phyloP scores from a whole-genome alignment of 2,329 filamentous ascomycete species.

The Rhynchosporium agropyri region DNA sequence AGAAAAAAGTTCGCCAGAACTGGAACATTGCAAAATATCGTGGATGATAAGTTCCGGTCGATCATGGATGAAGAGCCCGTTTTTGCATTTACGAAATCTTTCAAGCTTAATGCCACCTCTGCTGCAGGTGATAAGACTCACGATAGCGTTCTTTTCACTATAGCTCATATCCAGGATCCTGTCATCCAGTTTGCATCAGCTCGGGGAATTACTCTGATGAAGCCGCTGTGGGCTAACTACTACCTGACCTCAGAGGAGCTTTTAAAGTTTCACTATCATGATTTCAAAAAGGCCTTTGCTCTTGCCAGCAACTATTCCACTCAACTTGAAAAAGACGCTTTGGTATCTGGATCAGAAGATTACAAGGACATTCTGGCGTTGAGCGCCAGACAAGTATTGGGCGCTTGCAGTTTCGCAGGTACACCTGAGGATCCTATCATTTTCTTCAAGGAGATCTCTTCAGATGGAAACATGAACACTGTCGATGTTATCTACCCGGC shows the following conservation, averaged over 20 bases:
- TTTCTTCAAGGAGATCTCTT: slow-evolving; percentile 85
- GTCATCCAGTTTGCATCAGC: slow-evolving; percentile 79
- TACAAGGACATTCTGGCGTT: slow-evolving; percentile 79
- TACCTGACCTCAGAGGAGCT: slow-evolving; percentile 66
- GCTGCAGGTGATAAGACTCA: slow-evolving; percentile 35
- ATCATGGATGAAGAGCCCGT: slow-evolving; percentile 81
- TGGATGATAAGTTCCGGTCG: slow-evolving; percentile 66
- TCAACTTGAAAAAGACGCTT: slow-evolving; percentile 71
- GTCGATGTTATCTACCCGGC: slow-evolving; percentile 87
- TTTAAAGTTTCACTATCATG: slow-evolving; percentile 74
- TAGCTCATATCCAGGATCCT: slow-evolving; percentile 76
- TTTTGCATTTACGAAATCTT: slow-evolving; percentile 75
- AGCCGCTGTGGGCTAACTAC: slow-evolving; percentile 78
- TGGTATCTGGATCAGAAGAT: slow-evolving; percentile 71
- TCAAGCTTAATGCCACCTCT: slow-evolving; percentile 51
- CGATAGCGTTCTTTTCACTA: slow-evolving; percentile 71
- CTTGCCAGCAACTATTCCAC: slow-evolving; percentile 75
- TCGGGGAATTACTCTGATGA: slow-evolving; percentile 76
- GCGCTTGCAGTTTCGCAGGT: slow-evolving; percentile 74
- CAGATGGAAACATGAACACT: slow-evolving; percentile 82
- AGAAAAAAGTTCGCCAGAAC: slow-evolving; percentile 70
- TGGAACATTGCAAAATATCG: slow-evolving; percentile 65
- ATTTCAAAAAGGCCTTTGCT: slow-evolving; percentile 64
- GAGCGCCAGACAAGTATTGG: slow-evolving; percentile 78
- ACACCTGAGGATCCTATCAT: slow-evolving; percentile 72